phyloP scores from a whole-genome alignment of 2,329 filamentous ascomycete species.

The Cytospora paraplurivora region DNA sequence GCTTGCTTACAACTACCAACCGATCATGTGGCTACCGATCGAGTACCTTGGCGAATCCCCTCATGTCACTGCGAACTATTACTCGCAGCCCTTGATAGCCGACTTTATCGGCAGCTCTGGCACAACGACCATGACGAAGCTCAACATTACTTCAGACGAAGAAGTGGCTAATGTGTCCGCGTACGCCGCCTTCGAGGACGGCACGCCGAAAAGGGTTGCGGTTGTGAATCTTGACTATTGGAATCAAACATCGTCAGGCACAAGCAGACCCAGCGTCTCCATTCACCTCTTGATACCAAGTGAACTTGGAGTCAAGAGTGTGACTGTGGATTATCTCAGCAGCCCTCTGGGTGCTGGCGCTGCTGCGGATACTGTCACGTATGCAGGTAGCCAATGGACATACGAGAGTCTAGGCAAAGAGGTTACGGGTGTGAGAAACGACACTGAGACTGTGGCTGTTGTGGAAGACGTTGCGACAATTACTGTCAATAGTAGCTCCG shows the following conservation, averaged over 20 bases:
- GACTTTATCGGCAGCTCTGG: constrained; percentile 40
- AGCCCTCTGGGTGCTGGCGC: constrained; percentile 39
- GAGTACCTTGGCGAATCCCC: constrained; percentile 35
- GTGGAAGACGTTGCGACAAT: constrained; percentile 33
- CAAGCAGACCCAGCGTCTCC: constrained; percentile 30
- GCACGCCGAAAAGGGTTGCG: constrained; percentile 34
- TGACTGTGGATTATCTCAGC: constrained; percentile 36
- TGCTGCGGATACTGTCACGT: constrained; percentile 37
- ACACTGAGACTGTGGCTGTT: constrained; percentile 35
- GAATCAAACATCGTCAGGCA: constrained; percentile 36
- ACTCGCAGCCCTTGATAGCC: constrained; percentile 40
- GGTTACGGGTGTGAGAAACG: constrained; percentile 36
- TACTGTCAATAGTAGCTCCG: constrained; percentile 35
- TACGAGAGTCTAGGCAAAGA: constrained; percentile 38
- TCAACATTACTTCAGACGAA: constrained; percentile 24
- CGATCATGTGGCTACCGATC: constrained; percentile 37
- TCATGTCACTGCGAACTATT: constrained; percentile 41
- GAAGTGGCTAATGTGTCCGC: constrained; percentile 32
- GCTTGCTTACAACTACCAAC: constrained; percentile 31
- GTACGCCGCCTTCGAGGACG: constrained; percentile 37
- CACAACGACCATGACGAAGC: constrained; percentile 34
- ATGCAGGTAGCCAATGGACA: constrained; percentile 42
- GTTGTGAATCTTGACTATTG: constrained; percentile 40
- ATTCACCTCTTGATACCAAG: constrained; percentile 32
- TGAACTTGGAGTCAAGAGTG: constrained; percentile 20